Evolutionary conservation across 1,139 yeast species (phyloP).

Genomic region (Lizanozyma gosingica): DNA sequence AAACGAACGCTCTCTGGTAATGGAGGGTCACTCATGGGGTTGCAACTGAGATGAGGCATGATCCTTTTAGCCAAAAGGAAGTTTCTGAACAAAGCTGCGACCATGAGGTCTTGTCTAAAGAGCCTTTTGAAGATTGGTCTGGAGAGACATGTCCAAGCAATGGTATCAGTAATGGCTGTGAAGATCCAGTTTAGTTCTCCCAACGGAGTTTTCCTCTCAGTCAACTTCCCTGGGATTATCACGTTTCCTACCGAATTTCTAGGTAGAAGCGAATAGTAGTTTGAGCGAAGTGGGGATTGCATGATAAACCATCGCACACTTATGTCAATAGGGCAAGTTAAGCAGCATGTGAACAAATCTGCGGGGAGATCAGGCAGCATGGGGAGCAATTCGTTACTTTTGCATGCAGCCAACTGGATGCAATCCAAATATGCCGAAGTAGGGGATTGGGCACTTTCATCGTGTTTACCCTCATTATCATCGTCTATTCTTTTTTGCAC

Average conservation of each 20-base stretch:
- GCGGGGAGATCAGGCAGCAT: conserved; percentile 96
- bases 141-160: conserved; percentile 93
- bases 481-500: conserved; percentile 87
- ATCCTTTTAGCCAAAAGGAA: conserved; percentile 85
- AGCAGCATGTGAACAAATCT: conserved; percentile 88
- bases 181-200: conserved; percentile 98
- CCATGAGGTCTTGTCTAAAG: conserved; percentile 93
- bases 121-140: conserved; percentile 82
- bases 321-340: conserved; percentile 92
- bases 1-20: conserved; percentile 72
- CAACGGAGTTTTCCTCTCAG: conserved; percentile 89
- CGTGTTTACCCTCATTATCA: conserved; percentile 69
- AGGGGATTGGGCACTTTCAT: conserved; percentile 53
- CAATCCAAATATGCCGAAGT: conserved; percentile 75
- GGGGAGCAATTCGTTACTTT: conserved; percentile 76
- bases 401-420: conserved; percentile 90
- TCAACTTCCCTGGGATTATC: conserved; percentile 77
- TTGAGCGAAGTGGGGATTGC: conserved; percentile 64
- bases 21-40: conserved; percentile 91
- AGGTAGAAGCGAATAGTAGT: conserved; percentile 42
- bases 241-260: conserved; percentile 51
- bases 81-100: conserved; percentile 90
- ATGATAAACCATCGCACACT: conserved; percentile 87
- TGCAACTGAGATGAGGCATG: conserved; percentile 91
- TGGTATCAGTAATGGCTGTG: conserved; percentile 96